Conservation (phyloP, 2,329 filamentous ascomycete genomes). For the Epichloe sibirici region DNA sequence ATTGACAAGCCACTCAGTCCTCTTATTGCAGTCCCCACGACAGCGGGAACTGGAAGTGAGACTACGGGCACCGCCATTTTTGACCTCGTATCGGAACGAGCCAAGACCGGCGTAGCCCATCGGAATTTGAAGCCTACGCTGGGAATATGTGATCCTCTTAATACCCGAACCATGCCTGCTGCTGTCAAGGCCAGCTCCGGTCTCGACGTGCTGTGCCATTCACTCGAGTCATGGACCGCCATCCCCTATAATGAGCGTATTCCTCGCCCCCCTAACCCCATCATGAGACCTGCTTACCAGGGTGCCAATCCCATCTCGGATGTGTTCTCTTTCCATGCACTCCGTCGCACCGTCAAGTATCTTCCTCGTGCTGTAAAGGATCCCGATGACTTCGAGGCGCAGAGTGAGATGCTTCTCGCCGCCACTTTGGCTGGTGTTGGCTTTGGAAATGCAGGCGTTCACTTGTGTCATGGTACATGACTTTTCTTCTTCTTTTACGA, state of each 20-base stretch:
- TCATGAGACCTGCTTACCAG: conserved; percentile 87
- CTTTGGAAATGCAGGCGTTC: conserved; percentile 94
- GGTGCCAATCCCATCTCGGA: conserved; percentile 96
- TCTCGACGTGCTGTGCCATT: conserved; percentile 89
- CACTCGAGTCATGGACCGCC: conserved; percentile 92
- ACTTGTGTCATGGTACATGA: conserved; percentile 50
- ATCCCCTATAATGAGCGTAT: conserved; percentile 84
- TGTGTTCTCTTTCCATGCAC: conserved; percentile 83
- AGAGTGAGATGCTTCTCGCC: conserved; percentile 89
- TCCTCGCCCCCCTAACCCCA: conserved; percentile 83
- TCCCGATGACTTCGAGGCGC: conserved; percentile 83
- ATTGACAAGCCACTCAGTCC: conserved; percentile 59
- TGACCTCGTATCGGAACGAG: conserved; percentile 76
- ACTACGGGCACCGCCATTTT: conserved; percentile 98
- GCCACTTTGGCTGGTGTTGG: conserved; percentile 90
- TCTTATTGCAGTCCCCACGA: conserved; percentile 73
- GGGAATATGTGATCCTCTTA: conserved; percentile 74
- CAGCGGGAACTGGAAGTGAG: conserved; percentile 78
- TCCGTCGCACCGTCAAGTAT: conserved; percentile 79
- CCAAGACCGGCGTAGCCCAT: conserved; percentile 94
- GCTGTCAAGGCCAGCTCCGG: conserved; percentile 88
- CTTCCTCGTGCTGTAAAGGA: conserved; percentile 78
- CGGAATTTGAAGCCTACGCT: conserved; percentile 90
- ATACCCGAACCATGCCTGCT: conserved; percentile 91
- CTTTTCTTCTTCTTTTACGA: not conserved